These are phyloP conservation scores for Lagerstroemia speciosa DNA, from an alignment of 345 rosid species.

Conservation along the genomic window DNA sequence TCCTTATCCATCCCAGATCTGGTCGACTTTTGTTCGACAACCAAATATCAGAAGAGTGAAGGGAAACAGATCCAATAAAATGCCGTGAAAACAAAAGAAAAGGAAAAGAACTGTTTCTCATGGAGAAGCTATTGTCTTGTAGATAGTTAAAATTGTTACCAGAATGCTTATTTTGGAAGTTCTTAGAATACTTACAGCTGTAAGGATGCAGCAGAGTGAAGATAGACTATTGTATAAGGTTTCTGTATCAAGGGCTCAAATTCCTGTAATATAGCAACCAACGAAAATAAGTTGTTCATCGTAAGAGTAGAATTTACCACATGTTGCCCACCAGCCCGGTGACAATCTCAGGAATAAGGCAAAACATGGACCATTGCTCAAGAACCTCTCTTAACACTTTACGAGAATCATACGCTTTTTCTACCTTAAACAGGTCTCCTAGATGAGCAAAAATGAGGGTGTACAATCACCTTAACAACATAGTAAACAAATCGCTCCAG, in stretches of 20 bases:
- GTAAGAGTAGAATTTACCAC: not conserved
- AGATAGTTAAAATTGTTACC: too few relatives aligned
- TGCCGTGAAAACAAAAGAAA: not conserved
- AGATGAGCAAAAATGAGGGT: not conserved
- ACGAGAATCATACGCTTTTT: not conserved
- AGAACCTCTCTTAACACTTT: not conserved
- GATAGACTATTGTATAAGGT: conserved; percentile 83
- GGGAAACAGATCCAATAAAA: not conserved
- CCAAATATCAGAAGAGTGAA: not conserved
- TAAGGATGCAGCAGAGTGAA: conserved; percentile 91
- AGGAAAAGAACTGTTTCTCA: not conserved
- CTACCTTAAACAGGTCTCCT: not conserved
- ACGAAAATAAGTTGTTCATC: not conserved
- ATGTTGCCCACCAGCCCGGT: not conserved
- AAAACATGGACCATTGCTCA: not conserved
- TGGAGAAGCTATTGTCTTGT: too few relatives aligned
- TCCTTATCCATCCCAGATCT: conserved; percentile 92
- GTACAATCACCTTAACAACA: conserved; percentile 56
- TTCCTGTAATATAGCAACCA: conserved; percentile 52
- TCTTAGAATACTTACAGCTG: conserved; percentile 57
- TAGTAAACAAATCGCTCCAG: conserved; percentile 79
- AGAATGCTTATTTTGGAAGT: not conserved
- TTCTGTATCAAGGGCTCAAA: conserved; percentile 94
- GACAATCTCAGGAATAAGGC: not conserved
- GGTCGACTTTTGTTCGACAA: conserved; percentile 45